These are phyloP conservation scores for Nicotiana obtusifolia DNA, from an alignment of 257 asterid genomes.

Conservation along the genomic window DNA sequence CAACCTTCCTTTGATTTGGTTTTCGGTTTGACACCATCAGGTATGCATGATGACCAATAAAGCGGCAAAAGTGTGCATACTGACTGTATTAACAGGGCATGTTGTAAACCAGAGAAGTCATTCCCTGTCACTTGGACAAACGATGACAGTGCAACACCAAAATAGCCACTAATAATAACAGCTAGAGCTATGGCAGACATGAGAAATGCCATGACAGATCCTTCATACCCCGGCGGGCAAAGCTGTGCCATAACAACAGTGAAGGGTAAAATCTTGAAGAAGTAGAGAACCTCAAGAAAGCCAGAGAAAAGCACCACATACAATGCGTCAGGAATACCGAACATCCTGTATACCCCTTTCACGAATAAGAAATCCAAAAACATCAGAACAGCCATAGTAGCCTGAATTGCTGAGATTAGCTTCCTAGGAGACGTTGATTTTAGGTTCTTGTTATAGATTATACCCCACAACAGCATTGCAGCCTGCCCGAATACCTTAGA, in stretches of 20 bases:
- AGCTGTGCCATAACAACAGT: slow-evolving; percentile 73
- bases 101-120: slow-evolving; percentile 60
- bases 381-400: slow-evolving; percentile 57
- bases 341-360: slow-evolving; percentile 56
- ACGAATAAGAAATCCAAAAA: slow-evolving; percentile 67
- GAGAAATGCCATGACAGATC: slow-evolving; percentile 89
- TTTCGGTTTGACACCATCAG: slow-evolving; percentile 43
- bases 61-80: slow-evolving; percentile 71
- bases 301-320: slow-evolving; percentile 77
- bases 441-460: slow-evolving; percentile 52
- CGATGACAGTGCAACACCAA: slow-evolving; percentile 79
- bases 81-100: slow-evolving; percentile 65
- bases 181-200: slow-evolving; percentile 85
- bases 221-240: slow-evolving; percentile 93
- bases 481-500: slow-evolving; percentile 93
- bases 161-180: slow-evolving; percentile 66
- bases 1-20: slow-evolving; percentile 46
- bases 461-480: slow-evolving; percentile 87
- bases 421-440: slow-evolving; percentile 67
- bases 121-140: slow-evolving; percentile 50
- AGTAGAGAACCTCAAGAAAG: slow-evolving; percentile 64
- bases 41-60: slow-evolving; percentile 52
- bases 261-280: slow-evolving; percentile 83
- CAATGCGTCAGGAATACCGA: slow-evolving; percentile 65
- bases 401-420: slow-evolving; percentile 60